Base-by-base conservation (phyloP, 768 basidiomycete genomes). In the Pisolithus tinctorius region DNA sequence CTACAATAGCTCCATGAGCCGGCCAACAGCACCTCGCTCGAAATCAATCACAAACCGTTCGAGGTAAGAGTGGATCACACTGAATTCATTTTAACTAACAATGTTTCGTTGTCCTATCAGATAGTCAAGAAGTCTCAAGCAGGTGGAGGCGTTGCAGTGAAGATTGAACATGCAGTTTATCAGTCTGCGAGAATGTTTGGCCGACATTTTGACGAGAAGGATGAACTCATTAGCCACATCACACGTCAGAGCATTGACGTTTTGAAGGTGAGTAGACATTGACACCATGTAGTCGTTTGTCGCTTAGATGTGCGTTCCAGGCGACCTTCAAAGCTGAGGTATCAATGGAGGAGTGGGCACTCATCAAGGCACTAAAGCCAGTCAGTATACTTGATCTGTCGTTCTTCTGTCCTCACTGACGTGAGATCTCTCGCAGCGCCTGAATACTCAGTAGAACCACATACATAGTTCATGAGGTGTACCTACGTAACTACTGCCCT, bases 101-200 rank as follows among this genome's bases (percentile, higher is more conserved):
- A 20, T 11, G 16, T 52, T 29, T n/a, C 47, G 48, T 48, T 49
- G 26, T 27, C 16, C 8, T 45, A 61, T 17, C 60, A 92, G 89
- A 75, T 91, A 26, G 80, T 98, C 59, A 98, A 96, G 74, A 94
- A 91, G 70, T 76, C 84, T 2, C 93, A 97, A 67, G 84, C 90
- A n/a, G 95, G 93, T 60, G 94, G 80, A 45, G 95, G 96, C 63
- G 94, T 97, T 13, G 95, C 96, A 0, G 89, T 98, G 59, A 99
- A 98, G 78, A 97, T 98, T 54, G 96, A 98, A 68, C 89, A 95
- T 66, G 94, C 93, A 4, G 86, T 94, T 10, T 93, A 98, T 68
- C 88, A 97, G 70, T 87, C 88, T 25, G 84, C 93, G 27, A 95
- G 93, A 71, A 86, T 93, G 83, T 97, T 88, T 63, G 93, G 94